Conservation (phyloP, 768 basidiomycete genomes). For the Hericium erinaceus region DNA sequence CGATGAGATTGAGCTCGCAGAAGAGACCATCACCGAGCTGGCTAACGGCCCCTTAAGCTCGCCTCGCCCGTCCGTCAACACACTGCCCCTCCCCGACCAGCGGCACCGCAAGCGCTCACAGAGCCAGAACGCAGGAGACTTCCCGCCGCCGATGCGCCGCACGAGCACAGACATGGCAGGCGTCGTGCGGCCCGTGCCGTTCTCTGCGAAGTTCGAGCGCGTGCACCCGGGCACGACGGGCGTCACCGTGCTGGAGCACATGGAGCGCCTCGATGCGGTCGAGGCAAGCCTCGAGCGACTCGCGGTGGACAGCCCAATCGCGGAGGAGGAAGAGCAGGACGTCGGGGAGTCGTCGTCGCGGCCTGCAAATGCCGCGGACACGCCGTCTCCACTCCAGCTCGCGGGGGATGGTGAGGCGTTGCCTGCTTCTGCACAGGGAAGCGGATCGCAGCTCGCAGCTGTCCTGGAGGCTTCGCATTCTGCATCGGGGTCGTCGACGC, state of each 20-base stretch:
- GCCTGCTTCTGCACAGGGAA: constrained; percentile 3
- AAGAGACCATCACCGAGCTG: constrained; percentile 29
- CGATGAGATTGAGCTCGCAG: constrained; percentile 60
- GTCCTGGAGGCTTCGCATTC: constrained; percentile 6
- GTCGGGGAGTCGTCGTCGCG: constrained; percentile 1
- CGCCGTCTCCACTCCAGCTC: not conserved
- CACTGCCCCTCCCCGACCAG: constrained; percentile 50
- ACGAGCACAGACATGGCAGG: constrained; percentile 56
- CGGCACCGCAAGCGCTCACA: constrained; percentile 37
- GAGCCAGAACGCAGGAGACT: constrained; percentile 55
- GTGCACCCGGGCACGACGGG: constrained; percentile 84
- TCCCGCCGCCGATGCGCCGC: constrained; percentile 64
- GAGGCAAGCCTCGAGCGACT: constrained; percentile 71
- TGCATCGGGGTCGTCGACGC: constrained; percentile 8
- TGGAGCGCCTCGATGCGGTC: constrained; percentile 77
- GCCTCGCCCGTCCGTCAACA: constrained; percentile 52
- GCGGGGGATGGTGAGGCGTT: not conserved
- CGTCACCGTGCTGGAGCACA: constrained; percentile 75
- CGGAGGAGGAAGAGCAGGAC: constrained; percentile 29
- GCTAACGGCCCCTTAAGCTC: constrained; percentile 30
- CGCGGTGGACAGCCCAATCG: constrained; percentile 46
- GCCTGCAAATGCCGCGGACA: not conserved
- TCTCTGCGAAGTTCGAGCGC: constrained; percentile 74
- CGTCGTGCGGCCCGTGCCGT: constrained; percentile 66
- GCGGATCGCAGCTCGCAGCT: constrained; percentile 9